Base-by-base conservation (phyloP, 257 asterid species). In the Solanum etuberosum region DNA sequence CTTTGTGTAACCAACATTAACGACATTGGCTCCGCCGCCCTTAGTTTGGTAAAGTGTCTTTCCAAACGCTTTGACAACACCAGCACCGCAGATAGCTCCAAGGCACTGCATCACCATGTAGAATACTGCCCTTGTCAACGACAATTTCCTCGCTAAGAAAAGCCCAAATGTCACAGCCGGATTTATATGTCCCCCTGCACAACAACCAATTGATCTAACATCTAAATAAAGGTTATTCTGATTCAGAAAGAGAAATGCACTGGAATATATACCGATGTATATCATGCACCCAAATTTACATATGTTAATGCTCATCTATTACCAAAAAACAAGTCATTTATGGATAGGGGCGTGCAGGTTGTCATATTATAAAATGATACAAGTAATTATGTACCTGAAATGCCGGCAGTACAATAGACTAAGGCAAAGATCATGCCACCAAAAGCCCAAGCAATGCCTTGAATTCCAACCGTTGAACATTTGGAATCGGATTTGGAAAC, bases 361-460 rank as follows among this genome's bases (percentile, higher is more conserved):
- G n/a, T n/a, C n/a, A n/a, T n/a, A n/a, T n/a, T n/a, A n/a, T n/a
- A n/a, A n/a, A n/a, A n/a, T n/a, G n/a, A n/a, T n/a, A n/a, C n/a
- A n/a, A n/a, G n/a, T n/a, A n/a, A n/a, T n/a, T n/a, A n/a, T n/a
- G 61, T 54, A 54, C 96, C 96, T 38, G 96, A 93, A 65, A 93
- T 92, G 37, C 96, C 96, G 38, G 96, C 96, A n/a, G 96, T 92
- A 38, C 96, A 93, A 88, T 93, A 93, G 40, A 93, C 96, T 23
- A 92, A 93, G 11, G 96, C 96, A 32, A 93, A 93, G 63, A 93
- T 93, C 96, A 93, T 93, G 86, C 96, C 96, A 1, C 96, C 96
- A 42, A 93, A 93, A 10, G 96, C 94, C 96, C 96, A 93, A 27
- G 96, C 96, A 65, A 93, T 93, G 86, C 96, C 96, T 42, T 93